Conservation (phyloP, 2,329 filamentous ascomycete species). For the Aspergillus hortae region DNA sequence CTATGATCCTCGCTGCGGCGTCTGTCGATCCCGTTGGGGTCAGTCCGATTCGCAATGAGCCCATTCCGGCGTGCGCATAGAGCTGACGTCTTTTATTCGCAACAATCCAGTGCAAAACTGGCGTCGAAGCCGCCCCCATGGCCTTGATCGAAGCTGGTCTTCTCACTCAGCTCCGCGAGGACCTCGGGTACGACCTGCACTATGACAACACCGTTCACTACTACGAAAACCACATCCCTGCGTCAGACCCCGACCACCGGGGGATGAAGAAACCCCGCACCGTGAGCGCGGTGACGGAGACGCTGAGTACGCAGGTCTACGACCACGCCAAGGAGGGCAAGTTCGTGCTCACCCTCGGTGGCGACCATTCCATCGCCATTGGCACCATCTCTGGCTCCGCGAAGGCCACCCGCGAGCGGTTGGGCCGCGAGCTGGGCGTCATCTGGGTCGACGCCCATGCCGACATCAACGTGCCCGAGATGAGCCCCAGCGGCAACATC, state of each 20-base stretch:
- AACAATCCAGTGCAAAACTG: slow-evolving; percentile 73
- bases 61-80: neutral
- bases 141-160: slow-evolving; percentile 87
- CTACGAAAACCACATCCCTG: slow-evolving; percentile 72
- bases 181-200: slow-evolving; percentile 83
- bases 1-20: slow-evolving; percentile 3
- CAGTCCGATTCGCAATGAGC: neutral
- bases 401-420: slow-evolving; percentile 77
- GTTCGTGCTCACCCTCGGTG: slow-evolving; percentile 87
- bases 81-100: neutral
- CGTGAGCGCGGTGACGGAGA: slow-evolving; percentile 78
- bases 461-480: slow-evolving; percentile 96
- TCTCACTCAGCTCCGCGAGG: slow-evolving; percentile 74
- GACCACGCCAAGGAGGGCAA: slow-evolving; percentile 76
- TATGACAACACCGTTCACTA: slow-evolving; percentile 79
- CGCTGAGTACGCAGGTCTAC: slow-evolving; percentile 82
- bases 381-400: slow-evolving; percentile 86
- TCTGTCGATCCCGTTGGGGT: slow-evolving; percentile 10
- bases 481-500: slow-evolving; percentile 84
- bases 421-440: slow-evolving; percentile 80
- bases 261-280: slow-evolving; percentile 91
- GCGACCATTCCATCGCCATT: slow-evolving; percentile 95
- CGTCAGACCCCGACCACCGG: slow-evolving; percentile 70
- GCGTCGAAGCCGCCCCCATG: slow-evolving; percentile 85
- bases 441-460: slow-evolving; percentile 99